Base-by-base conservation (phyloP, 2,329 filamentous ascomycete species). In the Periconia sp. region DNA sequence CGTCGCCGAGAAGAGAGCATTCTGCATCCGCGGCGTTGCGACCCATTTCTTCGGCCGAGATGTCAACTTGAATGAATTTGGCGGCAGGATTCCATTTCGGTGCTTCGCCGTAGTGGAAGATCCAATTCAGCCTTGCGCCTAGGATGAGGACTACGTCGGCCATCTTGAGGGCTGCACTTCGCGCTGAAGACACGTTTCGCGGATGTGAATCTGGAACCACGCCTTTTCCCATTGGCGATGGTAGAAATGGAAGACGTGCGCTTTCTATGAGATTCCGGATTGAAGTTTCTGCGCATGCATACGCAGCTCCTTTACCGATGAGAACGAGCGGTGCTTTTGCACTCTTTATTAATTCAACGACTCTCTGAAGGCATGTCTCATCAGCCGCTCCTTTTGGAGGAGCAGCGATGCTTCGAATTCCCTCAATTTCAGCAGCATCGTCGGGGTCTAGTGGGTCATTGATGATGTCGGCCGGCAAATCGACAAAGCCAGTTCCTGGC, bases 161-260 rank as follows among this genome's bases (percentile, higher is more conserved):
- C 28, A 75, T 63, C 54, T 76, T 77, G 28, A 83, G 63, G 3
- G 79, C 79, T 12, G 76, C 70, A 30, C 78, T 80, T 40, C 80
- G 72, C 4, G 80, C 78, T 33, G 78, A 76, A 2, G 79, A 78
- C 12, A 70, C 71, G 54, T 83, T 82, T 35, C 74, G 66, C 1
- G 73, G 69, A 55, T 80, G 77, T 0, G 76, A 79, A 50, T 82
- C 79, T 8, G 79, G 70, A 1, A 82, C 53, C 5, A 83, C 72
- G 16, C 80, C 80, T 56, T 83, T 83, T 4, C 79, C 80, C 78
- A 82, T 83, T 1, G 80, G 80, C 1, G 78, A 81, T 0, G 79
- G 78, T 5, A 83, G 66, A 56, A 83, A 83, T 0, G 79, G 79
- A 9, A 83, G 68, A 18, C 73, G 66, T 8, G 76, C 77, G 7